A percentile compares a stretch with the other conserved stretches of the same genome.
These are phyloP conservation scores for Entelexis paramagnoliae DNA, from an alignment of 1,139 yeast species.

Conservation along the genomic window DNA sequence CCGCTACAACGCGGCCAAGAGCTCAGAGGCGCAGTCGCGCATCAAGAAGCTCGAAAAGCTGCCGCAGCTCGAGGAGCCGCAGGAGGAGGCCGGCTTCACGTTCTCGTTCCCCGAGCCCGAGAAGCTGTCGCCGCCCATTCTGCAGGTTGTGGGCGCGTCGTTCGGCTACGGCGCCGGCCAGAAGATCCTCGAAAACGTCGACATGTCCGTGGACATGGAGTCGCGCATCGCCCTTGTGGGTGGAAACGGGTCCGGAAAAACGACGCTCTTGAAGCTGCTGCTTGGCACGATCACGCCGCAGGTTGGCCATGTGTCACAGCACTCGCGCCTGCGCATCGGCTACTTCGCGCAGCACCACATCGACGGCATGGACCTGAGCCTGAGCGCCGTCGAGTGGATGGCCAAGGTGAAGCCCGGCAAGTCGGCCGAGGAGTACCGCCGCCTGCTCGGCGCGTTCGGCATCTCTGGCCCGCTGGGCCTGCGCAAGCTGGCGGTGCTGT, in stretches of 20 bases:
- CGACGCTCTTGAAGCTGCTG: conserved; percentile 76
- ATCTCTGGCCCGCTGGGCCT: conserved; percentile 89
- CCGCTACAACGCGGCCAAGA: conserved; percentile 93
- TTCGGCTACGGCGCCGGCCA: conserved; percentile 73
- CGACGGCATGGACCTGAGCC: conserved; percentile 87
- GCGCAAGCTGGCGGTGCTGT: conserved; percentile 77
- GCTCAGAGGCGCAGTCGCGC: conserved; percentile 95
- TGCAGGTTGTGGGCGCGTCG: conserved; percentile 75
- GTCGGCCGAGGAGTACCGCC: conserved; percentile 92
- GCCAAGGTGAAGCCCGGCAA: conserved; percentile 83
- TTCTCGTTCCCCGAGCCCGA: conserved; percentile 96
- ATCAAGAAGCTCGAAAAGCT: conserved; percentile 90
- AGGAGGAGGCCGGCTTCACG: conserved; percentile 73
- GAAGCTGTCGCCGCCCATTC: conserved; percentile 81
- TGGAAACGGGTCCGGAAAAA: conserved; percentile 99
- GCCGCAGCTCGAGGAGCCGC: conserved; percentile 88
- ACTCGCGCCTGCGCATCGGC: conserved; percentile 83
- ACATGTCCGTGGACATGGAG: conserved; percentile 82
- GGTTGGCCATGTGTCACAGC: conserved; percentile 63
- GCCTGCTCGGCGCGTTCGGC: conserved; percentile 94
- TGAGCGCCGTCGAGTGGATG: conserved; percentile 92
- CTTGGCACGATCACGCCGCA: conserved; percentile 68
- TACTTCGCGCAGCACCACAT: conserved; percentile 99
- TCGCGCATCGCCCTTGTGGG: conserved; percentile 95
- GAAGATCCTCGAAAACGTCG: conserved; percentile 58